Evolutionary conservation across 345 rosid genomes (phyloP).

Genomic region (Linum trigynum): DNA sequence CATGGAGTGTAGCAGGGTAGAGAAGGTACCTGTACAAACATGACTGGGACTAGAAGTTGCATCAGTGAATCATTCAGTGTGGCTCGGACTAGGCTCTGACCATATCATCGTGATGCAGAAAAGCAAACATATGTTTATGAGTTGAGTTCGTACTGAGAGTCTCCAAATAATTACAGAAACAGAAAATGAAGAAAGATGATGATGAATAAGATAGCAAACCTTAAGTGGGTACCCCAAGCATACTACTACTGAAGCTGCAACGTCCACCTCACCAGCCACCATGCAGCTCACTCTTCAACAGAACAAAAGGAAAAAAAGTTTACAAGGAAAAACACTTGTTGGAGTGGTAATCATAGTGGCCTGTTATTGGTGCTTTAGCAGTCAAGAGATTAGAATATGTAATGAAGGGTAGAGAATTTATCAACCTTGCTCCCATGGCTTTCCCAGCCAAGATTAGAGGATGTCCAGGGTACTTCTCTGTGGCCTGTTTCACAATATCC

Average conservation of each 20-base stretch:
- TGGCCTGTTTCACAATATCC: constrained; percentile 42
- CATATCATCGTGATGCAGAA: background rate
- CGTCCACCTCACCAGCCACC: constrained; percentile 53
- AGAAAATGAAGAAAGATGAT: background rate
- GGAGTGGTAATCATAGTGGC: background rate
- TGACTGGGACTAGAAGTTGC: constrained; percentile 52
- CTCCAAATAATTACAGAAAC: background rate
- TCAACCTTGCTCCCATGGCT: constrained; percentile 86
- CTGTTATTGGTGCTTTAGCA: background rate
- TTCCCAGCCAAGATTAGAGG: constrained; percentile 82
- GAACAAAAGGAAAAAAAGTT: background rate
- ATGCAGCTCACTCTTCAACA: constrained; percentile 68
- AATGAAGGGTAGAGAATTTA: background rate
- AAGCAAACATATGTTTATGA: background rate
- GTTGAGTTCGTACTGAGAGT: background rate
- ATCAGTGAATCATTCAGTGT: constrained; percentile 53
- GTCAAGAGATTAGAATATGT: background rate
- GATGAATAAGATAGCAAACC: constrained; percentile 28
- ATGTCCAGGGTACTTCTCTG: constrained; percentile 53
- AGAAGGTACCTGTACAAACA: constrained; percentile 73
- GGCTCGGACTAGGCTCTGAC: constrained; percentile 52
- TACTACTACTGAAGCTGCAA: constrained; percentile 45
- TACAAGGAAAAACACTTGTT: background rate
- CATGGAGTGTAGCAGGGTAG: background rate
- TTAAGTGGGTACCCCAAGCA: constrained; percentile 89